A percentile compares a stretch with the other conserved stretches of the same genome.
These are phyloP conservation scores for Thymus mandschuricus DNA, from an alignment of 257 asterid species.

Conservation along the genomic window DNA sequence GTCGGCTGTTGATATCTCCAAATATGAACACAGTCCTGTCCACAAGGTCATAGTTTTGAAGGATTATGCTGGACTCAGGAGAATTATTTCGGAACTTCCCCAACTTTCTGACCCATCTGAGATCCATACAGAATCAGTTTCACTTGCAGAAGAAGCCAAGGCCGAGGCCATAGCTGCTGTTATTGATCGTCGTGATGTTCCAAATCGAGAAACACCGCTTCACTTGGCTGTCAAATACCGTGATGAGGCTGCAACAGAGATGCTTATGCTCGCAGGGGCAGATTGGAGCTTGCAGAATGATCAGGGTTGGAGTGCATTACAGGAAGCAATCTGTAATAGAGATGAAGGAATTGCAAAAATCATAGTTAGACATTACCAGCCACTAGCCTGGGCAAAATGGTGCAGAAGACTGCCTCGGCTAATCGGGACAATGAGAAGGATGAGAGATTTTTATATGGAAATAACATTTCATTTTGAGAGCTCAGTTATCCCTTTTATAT, in stretches of 20 bases:
- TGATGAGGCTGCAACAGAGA: slow-evolving; percentile 78
- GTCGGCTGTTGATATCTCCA: slow-evolving; percentile 73
- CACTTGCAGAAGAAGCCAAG: slow-evolving; percentile 79
- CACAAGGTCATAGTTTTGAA: slow-evolving; percentile 81
- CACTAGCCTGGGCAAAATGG: slow-evolving; percentile 99
- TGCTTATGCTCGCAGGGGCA: slow-evolving; percentile 98
- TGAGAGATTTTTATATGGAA: slow-evolving; percentile 99
- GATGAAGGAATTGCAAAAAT: slow-evolving; percentile 88
- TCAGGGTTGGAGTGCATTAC: slow-evolving; percentile 97
- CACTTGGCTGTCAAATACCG: slow-evolving; percentile 90
- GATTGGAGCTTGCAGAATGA: slow-evolving; percentile 99
- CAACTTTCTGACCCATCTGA: slow-evolving; percentile 74
- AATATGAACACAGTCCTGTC: slow-evolving; percentile 81
- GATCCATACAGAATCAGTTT: slow-evolving; percentile 65
- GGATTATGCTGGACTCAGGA: slow-evolving; percentile 75
- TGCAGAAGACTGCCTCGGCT: slow-evolving; percentile 94
- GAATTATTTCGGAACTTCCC: slow-evolving; percentile 70
- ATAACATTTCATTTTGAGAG: slow-evolving; percentile 96
- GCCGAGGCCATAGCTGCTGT: slow-evolving; percentile 79
- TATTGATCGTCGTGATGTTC: slow-evolving; percentile 91
- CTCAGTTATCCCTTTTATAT: slow-evolving; percentile 94
- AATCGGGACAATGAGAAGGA: slow-evolving; percentile 83
- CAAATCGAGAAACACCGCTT: slow-evolving; percentile 87
- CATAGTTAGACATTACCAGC: slow-evolving; percentile 90
- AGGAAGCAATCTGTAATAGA: slow-evolving; percentile 90